Percentiles rank a stretch among this genome's conserved stretches.
Evolutionary conservation across 495 filamentous ascomycete species (phyloP).

Genomic region (Talaromyces adpressus): DNA sequence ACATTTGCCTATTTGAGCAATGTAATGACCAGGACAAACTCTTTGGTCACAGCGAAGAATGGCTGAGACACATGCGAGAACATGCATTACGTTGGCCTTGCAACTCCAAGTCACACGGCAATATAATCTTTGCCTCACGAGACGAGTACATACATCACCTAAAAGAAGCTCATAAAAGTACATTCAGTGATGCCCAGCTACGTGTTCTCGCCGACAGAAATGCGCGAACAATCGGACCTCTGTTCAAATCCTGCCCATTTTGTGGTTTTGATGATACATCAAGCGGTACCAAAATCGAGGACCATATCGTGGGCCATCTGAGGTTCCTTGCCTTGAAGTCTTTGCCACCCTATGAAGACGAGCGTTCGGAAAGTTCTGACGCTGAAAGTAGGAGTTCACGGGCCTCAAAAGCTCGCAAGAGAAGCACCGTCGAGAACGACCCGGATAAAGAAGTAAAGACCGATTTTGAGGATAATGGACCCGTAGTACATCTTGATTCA

Average conservation of each 20-base stretch:
- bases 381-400: not conserved
- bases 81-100: conserved; percentile 8
- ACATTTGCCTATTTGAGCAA: conserved; percentile 6
- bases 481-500: not conserved
- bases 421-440: not conserved
- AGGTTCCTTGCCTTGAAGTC: conserved; percentile 10
- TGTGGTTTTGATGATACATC: conserved; percentile 1
- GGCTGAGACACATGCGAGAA: conserved; percentile 8
- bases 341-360: conserved; percentile 3
- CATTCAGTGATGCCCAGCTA: not conserved
- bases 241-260: conserved; percentile 8
- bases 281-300: not conserved
- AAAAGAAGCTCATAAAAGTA: not conserved
- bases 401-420: not conserved
- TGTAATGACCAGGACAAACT: conserved; percentile 1
- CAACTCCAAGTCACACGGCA: conserved; percentile 3
- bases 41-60: conserved; percentile 6
- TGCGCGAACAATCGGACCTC: not conserved
- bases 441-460: not conserved
- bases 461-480: not conserved
- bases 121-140: not conserved
- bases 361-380: not conserved
- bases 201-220: conserved; percentile 1
- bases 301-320: conserved; percentile 2
- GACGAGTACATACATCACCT: conserved; percentile 4